These are phyloP conservation scores for Microbotryum scabiosae DNA, from an alignment of 1,284 basidiomycete species.

Conservation along the genomic window DNA sequence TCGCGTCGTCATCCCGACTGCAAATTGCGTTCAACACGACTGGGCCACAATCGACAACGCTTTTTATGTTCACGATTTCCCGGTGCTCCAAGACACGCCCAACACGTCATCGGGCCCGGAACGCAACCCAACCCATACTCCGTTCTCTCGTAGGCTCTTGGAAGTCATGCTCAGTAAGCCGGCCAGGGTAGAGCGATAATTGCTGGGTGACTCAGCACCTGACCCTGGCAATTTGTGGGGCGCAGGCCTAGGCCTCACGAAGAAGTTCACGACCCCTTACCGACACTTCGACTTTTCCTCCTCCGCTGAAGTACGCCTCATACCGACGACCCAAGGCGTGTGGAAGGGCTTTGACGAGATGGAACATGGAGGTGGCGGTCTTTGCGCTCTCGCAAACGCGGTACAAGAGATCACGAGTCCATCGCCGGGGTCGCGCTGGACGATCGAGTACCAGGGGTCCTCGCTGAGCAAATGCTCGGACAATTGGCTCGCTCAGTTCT, in stretches of 20 bases:
- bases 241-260: conserved; percentile 3
- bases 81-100: background rate
- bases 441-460: conserved; percentile 11
- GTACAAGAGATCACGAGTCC: background rate
- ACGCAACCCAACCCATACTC: conserved; percentile 22
- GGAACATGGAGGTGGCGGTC: conserved; percentile 14
- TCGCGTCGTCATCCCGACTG: conserved; percentile 26
- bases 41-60: conserved; percentile 26
- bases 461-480: conserved; percentile 17
- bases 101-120: background rate
- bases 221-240: too few species aligned
- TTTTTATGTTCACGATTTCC: conserved; percentile 30
- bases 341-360: background rate
- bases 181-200: too few species aligned
- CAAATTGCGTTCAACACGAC: conserved; percentile 24
- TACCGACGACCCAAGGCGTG: conserved; percentile 18
- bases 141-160: conserved; percentile 14
- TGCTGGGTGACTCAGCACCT: too few species aligned
- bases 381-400: conserved; percentile 13
- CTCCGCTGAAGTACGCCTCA: conserved; percentile 9
- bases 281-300: conserved; percentile 16
- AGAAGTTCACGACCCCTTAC: background rate
- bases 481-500: conserved; percentile 23
- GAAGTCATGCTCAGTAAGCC: background rate
- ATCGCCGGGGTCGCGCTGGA: background rate